Evolutionary conservation across 129 eudicot species (phyloP).

Genomic region (Pseudognaphalium luteoalbum): DNA sequence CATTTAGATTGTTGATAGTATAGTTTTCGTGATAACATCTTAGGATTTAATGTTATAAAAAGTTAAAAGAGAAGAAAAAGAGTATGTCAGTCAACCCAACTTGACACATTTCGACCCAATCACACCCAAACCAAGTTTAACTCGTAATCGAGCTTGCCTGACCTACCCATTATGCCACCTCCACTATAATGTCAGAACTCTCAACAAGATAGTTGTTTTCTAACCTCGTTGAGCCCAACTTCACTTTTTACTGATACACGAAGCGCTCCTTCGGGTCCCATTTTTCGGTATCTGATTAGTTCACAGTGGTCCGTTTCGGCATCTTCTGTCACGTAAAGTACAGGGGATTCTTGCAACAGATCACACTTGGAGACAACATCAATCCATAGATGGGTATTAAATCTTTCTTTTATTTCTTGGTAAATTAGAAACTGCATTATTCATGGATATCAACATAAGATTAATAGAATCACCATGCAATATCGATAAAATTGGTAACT

Average conservation of each 20-base stretch:
- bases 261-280: constrained; percentile 83
- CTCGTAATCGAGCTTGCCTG: not conserved
- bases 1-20: not conserved
- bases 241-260: constrained; percentile 71
- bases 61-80: not conserved
- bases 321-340: constrained; percentile 63
- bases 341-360: constrained; percentile 70
- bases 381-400: constrained; percentile 76
- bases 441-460: constrained; percentile 11
- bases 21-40: not conserved
- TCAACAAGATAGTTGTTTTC: constrained; percentile 1
- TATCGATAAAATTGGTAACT: constrained; percentile 6
- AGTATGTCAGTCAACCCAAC: not conserved
- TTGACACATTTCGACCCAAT: not conserved
- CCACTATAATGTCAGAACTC: not conserved
- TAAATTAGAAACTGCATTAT: constrained; percentile 67
- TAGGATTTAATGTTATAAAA: not conserved
- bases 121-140: not conserved
- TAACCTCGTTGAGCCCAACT: constrained; percentile 73
- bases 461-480: not conserved
- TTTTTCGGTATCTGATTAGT: constrained; percentile 63
- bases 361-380: constrained; percentile 96
- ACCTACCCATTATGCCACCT: not conserved
- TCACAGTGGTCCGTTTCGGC: constrained; percentile 47
- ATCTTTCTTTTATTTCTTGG: constrained; percentile 83